Evolutionary conservation across 805 yeast species (phyloP).

Genomic region (Saccharomycopsis fodiens): DNA sequence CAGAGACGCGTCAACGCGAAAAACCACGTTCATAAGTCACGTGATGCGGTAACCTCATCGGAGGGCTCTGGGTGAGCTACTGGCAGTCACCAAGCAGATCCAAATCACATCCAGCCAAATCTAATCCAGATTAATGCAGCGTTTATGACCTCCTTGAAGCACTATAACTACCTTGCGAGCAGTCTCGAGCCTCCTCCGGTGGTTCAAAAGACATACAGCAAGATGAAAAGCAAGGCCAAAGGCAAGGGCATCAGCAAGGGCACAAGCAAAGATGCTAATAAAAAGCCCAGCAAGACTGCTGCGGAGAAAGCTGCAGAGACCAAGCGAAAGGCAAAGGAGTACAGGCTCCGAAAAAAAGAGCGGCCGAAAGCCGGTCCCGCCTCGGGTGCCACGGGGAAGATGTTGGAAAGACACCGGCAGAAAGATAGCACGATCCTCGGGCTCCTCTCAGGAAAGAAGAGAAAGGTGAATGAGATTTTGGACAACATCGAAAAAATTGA

Average conservation of each 20-base stretch:
- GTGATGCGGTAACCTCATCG: no score
- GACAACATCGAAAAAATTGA: constrained; percentile 20
- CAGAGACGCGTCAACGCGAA: no score
- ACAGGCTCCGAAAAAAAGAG: no score
- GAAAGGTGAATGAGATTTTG: constrained; percentile 26
- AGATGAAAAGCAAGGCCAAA: background rate
- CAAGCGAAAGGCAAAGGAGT: constrained; percentile 1
- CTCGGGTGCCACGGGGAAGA: background rate
- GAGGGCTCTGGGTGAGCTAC: no score
- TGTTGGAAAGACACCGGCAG: background rate
- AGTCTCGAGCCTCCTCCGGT: background rate
- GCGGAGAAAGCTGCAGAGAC: background rate
- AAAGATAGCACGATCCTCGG: constrained; percentile 21
- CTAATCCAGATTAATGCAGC: no score
- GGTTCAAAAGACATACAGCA: background rate
- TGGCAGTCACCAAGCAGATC: no score
- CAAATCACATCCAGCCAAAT: no score
- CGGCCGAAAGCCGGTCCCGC: no score
- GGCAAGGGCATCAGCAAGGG: background rate
- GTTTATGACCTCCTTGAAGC: background rate
- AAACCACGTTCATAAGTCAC: no score
- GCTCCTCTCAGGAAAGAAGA: constrained; percentile 28
- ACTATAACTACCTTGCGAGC: background rate
- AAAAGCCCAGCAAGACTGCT: background rate
- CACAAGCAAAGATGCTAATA: background rate